phyloP scores from a whole-genome alignment of 805 yeast genomes.

The Kodamaea neixiangensis region DNA sequence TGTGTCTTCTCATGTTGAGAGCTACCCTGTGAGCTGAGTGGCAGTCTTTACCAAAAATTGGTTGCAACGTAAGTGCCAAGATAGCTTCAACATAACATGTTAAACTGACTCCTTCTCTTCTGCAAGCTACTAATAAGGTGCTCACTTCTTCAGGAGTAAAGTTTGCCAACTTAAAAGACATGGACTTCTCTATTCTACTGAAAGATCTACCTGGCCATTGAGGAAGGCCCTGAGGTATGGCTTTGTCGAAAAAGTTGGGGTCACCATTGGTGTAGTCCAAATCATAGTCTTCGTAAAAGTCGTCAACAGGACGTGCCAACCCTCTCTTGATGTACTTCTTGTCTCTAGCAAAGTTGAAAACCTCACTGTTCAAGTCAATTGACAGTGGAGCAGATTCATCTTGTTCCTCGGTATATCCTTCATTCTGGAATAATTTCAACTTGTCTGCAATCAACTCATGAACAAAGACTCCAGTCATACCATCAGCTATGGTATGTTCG shows the following conservation, averaged over 20 bases:
- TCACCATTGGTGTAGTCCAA: constrained; percentile 29
- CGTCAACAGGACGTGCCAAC: constrained; percentile 39
- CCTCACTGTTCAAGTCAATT: constrained; percentile 9
- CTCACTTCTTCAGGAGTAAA: constrained; percentile 27
- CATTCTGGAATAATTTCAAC: constrained; percentile 16
- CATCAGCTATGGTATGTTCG: constrained; percentile 45
- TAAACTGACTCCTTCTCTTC: constrained; percentile 29
- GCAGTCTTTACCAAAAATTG: constrained; percentile 26
- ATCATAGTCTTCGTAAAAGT: constrained; percentile 25
- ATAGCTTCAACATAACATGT: constrained; percentile 33
- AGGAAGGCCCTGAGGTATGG: constrained; percentile 19
- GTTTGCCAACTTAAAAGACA: constrained; percentile 30
- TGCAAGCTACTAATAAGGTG: constrained; percentile 28
- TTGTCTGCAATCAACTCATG: constrained; percentile 36
- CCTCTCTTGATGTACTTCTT: constrained; percentile 21
- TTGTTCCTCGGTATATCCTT: not conserved
- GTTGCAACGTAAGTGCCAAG: constrained; percentile 29
- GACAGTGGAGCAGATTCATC: not conserved
- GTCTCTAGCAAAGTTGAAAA: constrained; percentile 28
- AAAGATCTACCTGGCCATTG: constrained; percentile 37
- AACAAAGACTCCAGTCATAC: constrained; percentile 34
- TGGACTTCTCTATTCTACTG: constrained; percentile 14
- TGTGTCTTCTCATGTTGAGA: constrained; percentile 34
- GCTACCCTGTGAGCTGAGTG: constrained; percentile 32
- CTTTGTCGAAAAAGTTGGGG: constrained; percentile 24